phyloP scores from a whole-genome alignment of 352 stramenopile species.

The Globisporangium yorkense region DNA sequence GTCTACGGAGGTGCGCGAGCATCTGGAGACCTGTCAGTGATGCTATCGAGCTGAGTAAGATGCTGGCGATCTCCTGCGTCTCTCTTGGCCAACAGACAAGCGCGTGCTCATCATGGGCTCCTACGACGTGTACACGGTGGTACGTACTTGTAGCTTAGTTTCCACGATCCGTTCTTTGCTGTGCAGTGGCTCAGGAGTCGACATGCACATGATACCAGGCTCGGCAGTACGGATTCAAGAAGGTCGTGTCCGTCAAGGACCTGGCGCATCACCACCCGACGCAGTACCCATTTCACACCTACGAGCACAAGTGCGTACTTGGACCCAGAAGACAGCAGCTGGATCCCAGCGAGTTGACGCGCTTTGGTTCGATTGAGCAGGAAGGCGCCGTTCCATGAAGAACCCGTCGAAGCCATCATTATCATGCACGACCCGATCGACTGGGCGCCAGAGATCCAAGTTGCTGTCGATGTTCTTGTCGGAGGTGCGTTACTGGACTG shows the following conservation, averaged over 20 bases:
- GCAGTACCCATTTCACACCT: slow-evolving; percentile 78
- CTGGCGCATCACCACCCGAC: slow-evolving; percentile 62
- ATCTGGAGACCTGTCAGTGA: background rate
- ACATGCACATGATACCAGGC: slow-evolving; percentile 16
- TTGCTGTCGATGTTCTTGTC: slow-evolving; percentile 86
- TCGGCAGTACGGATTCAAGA: slow-evolving; percentile 76
- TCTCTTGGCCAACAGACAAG: slow-evolving; percentile 30
- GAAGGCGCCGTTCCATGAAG: slow-evolving; percentile 41
- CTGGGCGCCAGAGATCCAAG: slow-evolving; percentile 86
- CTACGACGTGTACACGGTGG: slow-evolving; percentile 74
- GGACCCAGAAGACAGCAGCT: no score
- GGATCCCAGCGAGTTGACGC: background rate
- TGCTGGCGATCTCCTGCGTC: background rate
- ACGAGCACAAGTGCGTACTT: slow-evolving; percentile 46
- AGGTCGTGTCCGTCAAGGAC: slow-evolving; percentile 70
- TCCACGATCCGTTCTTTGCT: background rate
- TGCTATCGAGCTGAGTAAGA: background rate
- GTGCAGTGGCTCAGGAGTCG: background rate
- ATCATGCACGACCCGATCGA: slow-evolving; percentile 89
- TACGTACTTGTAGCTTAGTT: slow-evolving; percentile 11
- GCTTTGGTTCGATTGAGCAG: background rate
- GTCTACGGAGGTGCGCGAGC: slow-evolving; percentile 40
- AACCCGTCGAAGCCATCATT: slow-evolving; percentile 81
- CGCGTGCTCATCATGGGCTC: slow-evolving; percentile 86
- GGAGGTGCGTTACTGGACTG: slow-evolving; percentile 23